A percentile compares a stretch with the other conserved stretches of the same genome.
phyloP scores from a whole-genome alignment of 768 basidiomycete genomes.

The Plicaturopsis crispa region DNA sequence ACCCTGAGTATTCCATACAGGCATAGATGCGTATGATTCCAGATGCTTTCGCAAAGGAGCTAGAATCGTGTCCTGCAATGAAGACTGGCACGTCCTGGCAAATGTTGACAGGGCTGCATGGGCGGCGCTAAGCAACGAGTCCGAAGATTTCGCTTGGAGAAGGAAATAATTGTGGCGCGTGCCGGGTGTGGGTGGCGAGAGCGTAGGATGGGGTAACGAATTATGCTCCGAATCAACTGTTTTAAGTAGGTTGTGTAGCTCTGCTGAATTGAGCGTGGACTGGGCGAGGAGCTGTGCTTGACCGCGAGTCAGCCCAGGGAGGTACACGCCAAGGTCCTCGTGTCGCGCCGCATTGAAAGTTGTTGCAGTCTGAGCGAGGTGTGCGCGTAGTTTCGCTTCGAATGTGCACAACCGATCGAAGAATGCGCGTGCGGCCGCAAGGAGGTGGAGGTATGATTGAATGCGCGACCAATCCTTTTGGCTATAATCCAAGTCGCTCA shows the following conservation, averaged over 20 bases:
- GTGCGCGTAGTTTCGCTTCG: slow-evolving; percentile 59
- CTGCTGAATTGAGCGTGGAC: slow-evolving; percentile 76
- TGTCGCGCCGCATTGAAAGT: slow-evolving; percentile 49
- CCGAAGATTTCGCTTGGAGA: slow-evolving; percentile 16
- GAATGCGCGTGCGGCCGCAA: slow-evolving; percentile 72
- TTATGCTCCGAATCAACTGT: slow-evolving; percentile 36
- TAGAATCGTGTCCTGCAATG: slow-evolving; percentile 78
- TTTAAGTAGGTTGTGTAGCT: slow-evolving; percentile 58
- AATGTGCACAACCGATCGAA: slow-evolving; percentile 61
- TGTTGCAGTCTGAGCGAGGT: slow-evolving; percentile 50
- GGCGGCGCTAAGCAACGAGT: slow-evolving; percentile 45
- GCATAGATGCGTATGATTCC: slow-evolving; percentile 54
- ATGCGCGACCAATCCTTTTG: slow-evolving; percentile 85
- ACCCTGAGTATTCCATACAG: slow-evolving; percentile 55
- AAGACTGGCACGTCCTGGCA: slow-evolving; percentile 65
- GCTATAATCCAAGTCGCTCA: slow-evolving; percentile 81
- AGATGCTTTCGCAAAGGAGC: slow-evolving; percentile 76
- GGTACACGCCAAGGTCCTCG: slow-evolving; percentile 45
- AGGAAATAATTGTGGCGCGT: slow-evolving; percentile 18
- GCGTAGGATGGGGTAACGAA: slow-evolving; percentile 14
- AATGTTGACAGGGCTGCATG: slow-evolving; percentile 53
- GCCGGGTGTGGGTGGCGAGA: slow-evolving; percentile 20
- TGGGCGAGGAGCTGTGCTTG: slow-evolving; percentile 72
- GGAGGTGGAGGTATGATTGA: slow-evolving; percentile 73
- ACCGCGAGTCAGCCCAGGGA: slow-evolving; percentile 57